Percentiles rank a stretch among this genome's conserved stretches.
Evolutionary conservation across 495 filamentous ascomycete genomes (phyloP).

Genomic region (Lasiosphaeris hirsuta): DNA sequence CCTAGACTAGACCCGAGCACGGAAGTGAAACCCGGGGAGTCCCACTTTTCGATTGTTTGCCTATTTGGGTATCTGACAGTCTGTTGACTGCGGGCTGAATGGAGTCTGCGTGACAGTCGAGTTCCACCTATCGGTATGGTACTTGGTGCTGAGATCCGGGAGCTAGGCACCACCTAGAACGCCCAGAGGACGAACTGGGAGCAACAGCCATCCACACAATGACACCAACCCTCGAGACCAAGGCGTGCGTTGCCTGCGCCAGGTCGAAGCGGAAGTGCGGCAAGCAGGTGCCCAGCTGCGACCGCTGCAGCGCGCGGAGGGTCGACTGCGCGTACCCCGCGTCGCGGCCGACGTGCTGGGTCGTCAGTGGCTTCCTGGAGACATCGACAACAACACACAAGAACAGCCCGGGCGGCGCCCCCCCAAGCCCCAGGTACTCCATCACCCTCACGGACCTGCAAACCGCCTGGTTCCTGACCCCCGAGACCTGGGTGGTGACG

Average conservation of each 20-base stretch:
- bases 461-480: constrained; percentile 13
- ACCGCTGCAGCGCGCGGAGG: constrained; percentile 12
- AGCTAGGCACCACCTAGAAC: background rate
- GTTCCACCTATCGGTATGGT: no score
- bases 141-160: no score
- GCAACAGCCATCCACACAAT: background rate
- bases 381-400: background rate
- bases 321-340: constrained; percentile 17
- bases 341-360: background rate
- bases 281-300: constrained; percentile 17
- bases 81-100: no score
- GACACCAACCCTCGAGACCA: constrained; percentile 6
- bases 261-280: constrained; percentile 23
- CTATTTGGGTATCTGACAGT: no score
- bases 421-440: background rate
- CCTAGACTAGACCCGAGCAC: no score
- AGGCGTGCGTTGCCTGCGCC: constrained; percentile 21
- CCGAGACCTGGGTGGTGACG: constrained; percentile 10
- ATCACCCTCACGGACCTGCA: background rate
- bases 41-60: no score
- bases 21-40: no score
- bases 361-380: background rate
- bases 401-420: no score
- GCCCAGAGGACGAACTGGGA: no score
- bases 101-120: no score